phyloP scores from a whole-genome alignment of 73 alveolate genomes.

The Symbiodinium pilosum region DNA sequence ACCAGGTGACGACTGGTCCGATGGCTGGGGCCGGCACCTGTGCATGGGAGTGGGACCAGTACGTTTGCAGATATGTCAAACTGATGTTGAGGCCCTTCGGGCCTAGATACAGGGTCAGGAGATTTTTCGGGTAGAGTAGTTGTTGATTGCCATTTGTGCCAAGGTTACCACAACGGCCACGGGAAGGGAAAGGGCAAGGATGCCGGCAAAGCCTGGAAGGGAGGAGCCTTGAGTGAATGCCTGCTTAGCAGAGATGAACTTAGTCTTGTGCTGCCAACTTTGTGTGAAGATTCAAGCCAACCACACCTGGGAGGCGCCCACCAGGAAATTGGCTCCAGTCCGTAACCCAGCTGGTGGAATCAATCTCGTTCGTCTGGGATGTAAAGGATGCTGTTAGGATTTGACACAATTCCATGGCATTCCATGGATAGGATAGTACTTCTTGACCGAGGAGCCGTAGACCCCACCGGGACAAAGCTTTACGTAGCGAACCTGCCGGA shows the following conservation, averaged over 20 bases:
- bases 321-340: neutral
- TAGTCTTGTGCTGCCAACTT: too few species aligned
- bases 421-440: neutral
- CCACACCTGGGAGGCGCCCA: neutral
- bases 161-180: constrained; percentile 2
- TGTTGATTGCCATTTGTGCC: neutral
- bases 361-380: too few species aligned
- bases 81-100: too few species aligned
- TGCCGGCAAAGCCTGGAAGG: neutral
- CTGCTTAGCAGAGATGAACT: too few species aligned
- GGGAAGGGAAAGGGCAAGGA: neutral
- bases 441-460: neutral
- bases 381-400: neutral
- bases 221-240: neutral
- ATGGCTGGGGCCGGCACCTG: neutral
- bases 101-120: too few species aligned
- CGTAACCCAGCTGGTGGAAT: neutral
- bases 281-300: too few species aligned
- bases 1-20: neutral
- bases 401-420: neutral
- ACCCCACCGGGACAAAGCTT: constrained; percentile 46
- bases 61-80: too few species aligned
- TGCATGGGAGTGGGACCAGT: too few species aligned
- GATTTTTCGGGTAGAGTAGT: too few species aligned
- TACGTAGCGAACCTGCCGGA: constrained; percentile 72